phyloP scores from a whole-genome alignment of 169 alveolate species.

The Cryptosporidium bovis region DNA sequence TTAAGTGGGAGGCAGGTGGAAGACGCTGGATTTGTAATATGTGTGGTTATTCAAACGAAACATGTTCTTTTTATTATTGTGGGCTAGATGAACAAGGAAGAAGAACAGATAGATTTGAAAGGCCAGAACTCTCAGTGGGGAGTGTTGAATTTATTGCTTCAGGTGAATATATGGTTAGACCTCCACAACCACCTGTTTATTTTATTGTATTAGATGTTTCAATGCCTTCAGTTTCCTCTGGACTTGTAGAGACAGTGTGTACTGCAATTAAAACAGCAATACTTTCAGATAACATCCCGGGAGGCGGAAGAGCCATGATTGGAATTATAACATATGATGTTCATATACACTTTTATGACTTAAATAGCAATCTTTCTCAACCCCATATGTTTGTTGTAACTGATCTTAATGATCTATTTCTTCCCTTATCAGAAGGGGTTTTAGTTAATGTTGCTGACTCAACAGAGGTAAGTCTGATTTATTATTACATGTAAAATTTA shows the following conservation, averaged over 20 bases:
- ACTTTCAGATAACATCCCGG: conserved; percentile 81
- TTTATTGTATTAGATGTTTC: conserved; percentile 91
- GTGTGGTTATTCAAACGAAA: conserved; percentile 93
- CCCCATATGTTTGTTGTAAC: conserved; percentile 93
- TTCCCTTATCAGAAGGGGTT: conserved; percentile 93
- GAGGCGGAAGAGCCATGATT: conserved; percentile 90
- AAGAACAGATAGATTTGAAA: conserved; percentile 86
- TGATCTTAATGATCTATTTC: conserved; percentile 90
- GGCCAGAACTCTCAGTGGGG: conserved; percentile 92
- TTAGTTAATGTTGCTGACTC: conserved; percentile 88
- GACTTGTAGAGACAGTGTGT: conserved; percentile 88
- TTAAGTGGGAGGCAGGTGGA: conserved; percentile 93
- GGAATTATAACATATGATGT: conserved; percentile 96
- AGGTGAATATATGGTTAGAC: conserved; percentile 95
- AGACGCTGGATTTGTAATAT: conserved; percentile 96
- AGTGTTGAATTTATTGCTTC: conserved; percentile 96
- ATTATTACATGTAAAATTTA: not conserved
- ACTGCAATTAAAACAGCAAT: conserved; percentile 87
- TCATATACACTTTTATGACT: conserved; percentile 92
- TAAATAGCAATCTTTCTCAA: conserved; percentile 84
- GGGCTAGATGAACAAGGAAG: conserved; percentile 81
- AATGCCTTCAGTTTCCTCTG: conserved; percentile 90
- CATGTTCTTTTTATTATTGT: conserved; percentile 83
- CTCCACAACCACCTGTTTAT: conserved; percentile 96
- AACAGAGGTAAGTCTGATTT: conserved; percentile 79